phyloP scores from a whole-genome alignment of 352 stramenopile species.

The Globisporangium radiosum region DNA sequence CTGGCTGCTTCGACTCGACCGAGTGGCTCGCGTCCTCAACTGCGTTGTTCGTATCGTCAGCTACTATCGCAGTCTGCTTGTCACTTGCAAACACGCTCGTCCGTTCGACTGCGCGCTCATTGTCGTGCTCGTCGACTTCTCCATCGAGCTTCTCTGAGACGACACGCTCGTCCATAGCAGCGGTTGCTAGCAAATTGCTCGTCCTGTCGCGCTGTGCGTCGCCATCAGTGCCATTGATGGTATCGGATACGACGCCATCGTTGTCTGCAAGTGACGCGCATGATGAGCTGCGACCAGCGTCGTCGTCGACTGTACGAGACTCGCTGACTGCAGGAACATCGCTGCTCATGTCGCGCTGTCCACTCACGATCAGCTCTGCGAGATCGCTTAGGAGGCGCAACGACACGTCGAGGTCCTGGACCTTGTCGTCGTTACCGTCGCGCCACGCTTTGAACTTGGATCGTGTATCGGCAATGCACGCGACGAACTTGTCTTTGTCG shows the following conservation, averaged over 20 bases:
- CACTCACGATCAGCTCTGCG: slow-evolving; percentile 1
- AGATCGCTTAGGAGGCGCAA: slow-evolving; percentile 20
- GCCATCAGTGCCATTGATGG: not conserved
- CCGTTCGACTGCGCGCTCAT: not conserved
- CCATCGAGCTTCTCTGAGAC: not conserved
- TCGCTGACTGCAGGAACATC: not conserved
- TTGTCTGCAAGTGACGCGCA: not conserved
- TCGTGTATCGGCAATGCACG: slow-evolving; percentile 42
- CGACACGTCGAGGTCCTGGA: slow-evolving; percentile 67
- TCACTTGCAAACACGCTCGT: too few species aligned
- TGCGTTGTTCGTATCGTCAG: not conserved
- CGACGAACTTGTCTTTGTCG: slow-evolving; percentile 50
- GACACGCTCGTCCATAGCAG: not conserved
- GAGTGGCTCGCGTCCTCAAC: not conserved
- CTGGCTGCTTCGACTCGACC: too few species aligned
- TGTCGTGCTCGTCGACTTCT: not conserved
- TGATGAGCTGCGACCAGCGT: too few species aligned
- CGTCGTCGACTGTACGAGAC: not conserved
- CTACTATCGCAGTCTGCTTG: not conserved
- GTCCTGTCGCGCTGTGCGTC: not conserved
- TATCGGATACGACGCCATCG: not conserved
- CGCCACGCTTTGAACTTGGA: slow-evolving; percentile 65
- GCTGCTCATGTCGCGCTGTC: not conserved
- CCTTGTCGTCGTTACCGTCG: slow-evolving; percentile 58
- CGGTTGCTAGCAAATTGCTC: not conserved